Evolutionary conservation across 768 basidiomycete species (phyloP), one percentile per base, ranked within the genome.

Genomic region (Phanerochaete carnosa): DNA sequence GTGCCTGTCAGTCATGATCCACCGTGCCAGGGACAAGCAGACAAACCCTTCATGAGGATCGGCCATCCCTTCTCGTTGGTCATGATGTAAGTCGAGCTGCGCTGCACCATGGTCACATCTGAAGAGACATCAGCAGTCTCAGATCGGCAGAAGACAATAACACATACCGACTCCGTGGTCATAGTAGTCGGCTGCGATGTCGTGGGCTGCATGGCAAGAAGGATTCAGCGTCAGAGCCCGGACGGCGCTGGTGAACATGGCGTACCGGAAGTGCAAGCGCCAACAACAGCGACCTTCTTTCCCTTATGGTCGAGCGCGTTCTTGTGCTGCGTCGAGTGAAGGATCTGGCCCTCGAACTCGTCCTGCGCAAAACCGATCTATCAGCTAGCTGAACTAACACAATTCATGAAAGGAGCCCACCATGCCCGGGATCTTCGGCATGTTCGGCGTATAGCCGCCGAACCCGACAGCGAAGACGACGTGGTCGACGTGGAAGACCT

Each of bases 231-330:
- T 43, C 39, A 43, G 4, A 7, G 33, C 33, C 39, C 69, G 39
- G 4, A 19, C 5, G 33, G 16, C n/a, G 33, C 55, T 13, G 2
- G 26, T 15, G 39, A 19, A 74, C 22, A 78, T 65, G 58, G 79
- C 77, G 13, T 55, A 57, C 1, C 58, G n/a, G 83, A 86, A 12
- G 86, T 87, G 54, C 83, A 83, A 16, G 87, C 78, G 2, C 89
- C 89, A 3, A 90, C 74, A 1, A 90, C 83, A 3, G 85, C 76
- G 0, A 89, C 86, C 66, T 85, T 90, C 73, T 90, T 90, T 13
- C 87, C 89, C 1, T 68, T 52, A 63, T 85, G 84, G 39, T 83
- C 83, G 8, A 74, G 70, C 0, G 85, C 85, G 22, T 69, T 74
- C 45, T 79, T 77, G 69, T 89, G 83, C 28, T 78, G 67, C 9